Conservation (phyloP, 2,329 filamentous ascomycete species). For the Fusarium albidum region DNA sequence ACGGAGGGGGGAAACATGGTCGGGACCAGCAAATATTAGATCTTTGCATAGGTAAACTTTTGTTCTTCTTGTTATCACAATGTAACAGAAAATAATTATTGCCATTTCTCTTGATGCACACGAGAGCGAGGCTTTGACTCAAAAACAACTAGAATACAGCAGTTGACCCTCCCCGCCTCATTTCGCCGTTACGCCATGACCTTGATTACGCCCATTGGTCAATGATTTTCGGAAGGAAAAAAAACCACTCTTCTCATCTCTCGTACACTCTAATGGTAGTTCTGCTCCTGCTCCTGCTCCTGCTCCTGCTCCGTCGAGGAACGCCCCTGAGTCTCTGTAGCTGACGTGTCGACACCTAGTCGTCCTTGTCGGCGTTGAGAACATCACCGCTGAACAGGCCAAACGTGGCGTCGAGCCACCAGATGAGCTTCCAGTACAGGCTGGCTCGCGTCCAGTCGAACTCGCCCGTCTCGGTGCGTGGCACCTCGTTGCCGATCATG, state of each 20-base stretch:
- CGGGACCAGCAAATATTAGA: too few species aligned
- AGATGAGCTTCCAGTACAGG: slow-evolving; percentile 73
- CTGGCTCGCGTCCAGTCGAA: slow-evolving; percentile 79
- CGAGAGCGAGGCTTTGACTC: slow-evolving; percentile 24
- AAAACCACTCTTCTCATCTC: slow-evolving; percentile 34
- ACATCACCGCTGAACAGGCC: slow-evolving; percentile 67
- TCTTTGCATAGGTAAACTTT: too few species aligned
- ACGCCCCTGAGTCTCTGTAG: slow-evolving; percentile 12
- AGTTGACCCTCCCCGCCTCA: slow-evolving; percentile 9
- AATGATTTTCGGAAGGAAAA: slow-evolving; percentile 28
- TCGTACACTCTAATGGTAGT: slow-evolving; percentile 32
- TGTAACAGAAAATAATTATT: too few species aligned
- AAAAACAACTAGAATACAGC: slow-evolving; percentile 20
- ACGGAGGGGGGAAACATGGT: too few species aligned
- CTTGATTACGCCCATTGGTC: slow-evolving; percentile 32
- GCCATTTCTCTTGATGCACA: not conserved
- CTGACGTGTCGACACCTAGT: slow-evolving; percentile 46
- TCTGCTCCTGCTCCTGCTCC: slow-evolving; percentile 6
- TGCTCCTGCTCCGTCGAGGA: slow-evolving; percentile 1
- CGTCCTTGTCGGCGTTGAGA: slow-evolving; percentile 65
- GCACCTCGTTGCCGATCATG: slow-evolving; percentile 80
- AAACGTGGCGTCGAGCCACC: slow-evolving; percentile 67
- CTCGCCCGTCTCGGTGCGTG: slow-evolving; percentile 74
- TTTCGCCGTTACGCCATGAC: slow-evolving; percentile 39
- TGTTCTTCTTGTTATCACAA: too few species aligned